Evolutionary conservation across 805 yeast species (phyloP), one percentile per base, ranked within the genome.

Genomic region (Yamadazyma phyllophila): DNA sequence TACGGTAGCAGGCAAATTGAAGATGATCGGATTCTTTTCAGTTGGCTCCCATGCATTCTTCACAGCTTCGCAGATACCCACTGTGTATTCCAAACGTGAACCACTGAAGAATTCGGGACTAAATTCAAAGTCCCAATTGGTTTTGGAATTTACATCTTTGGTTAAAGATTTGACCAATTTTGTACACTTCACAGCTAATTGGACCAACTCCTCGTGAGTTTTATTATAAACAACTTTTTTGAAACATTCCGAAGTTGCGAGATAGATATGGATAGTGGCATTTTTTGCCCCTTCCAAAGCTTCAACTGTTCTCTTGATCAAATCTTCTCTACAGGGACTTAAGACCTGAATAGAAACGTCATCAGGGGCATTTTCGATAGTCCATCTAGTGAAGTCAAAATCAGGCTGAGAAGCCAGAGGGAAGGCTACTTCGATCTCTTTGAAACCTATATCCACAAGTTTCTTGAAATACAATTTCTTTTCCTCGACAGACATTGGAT

Each of bases 1-100:
- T 14, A 86, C 92, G 11, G 95, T 86, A 16, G 95, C 94, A 3
- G 95, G 95, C 50, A 86, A 72, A 64, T 86, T 86, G 71, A 86
- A 85, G 51, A 87, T 83, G 50, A 86, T 83, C 40, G 90, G 90
- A 48, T 72, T 70, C 33, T 78, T 83, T 16, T 46, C 74, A 2
- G 83, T 60, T 26, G 94, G 92, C 26, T 62, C 78, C 95, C 95
- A 86, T 5, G 85, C 89, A 16, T 63, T 66, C 62, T 82, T 83
- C 29, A 86, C 94, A 12, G 87, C 87, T 57, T 85, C 88, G 64
- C 91, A 83, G 16, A 86, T 76, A 54, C 77, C 67, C 8, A 86
- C 58, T 4, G 83, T 82, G 62, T 70, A 86, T 26, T 82, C 86
- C 6, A 80, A 70, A 33, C 78, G 75, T 3, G 91, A 81, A 60